Base-by-base conservation (phyloP, 2,329 filamentous ascomycete genomes). In the Didymella lethalis region DNA sequence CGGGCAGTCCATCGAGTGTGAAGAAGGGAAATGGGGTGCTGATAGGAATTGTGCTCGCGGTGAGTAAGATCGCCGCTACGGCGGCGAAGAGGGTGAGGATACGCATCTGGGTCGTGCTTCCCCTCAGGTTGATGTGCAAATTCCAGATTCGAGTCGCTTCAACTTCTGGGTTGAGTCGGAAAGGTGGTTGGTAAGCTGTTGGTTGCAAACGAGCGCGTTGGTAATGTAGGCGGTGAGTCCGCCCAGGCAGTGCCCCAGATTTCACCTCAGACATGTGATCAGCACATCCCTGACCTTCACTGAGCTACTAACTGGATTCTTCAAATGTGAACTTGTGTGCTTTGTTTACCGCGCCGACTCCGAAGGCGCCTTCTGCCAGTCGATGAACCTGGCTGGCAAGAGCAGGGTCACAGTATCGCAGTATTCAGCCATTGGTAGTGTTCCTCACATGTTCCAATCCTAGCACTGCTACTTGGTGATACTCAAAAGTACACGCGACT, bases 1-100 rank as follows among this genome's bases (percentile, higher is more conserved):
- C 23, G 7, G 62, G 48, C 11, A 64, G 36, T 6, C 36, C 2
- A 18, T 3, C 3, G 26, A 36, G 53, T 10, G 58, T 48, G 31
- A 57, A 32, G 48, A 62, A 45, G 12, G 28, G 48, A 12, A 43
- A 43, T 3, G n/a, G 28, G 20, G 12, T 11, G 6, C 28, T 31
- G 7, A 12, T 1, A 8, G 26, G 12, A n/a, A 34, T 8, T 16
- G 55, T 34, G 45, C 36, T 52, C n/a, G 45, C 23, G 23, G 29
- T 40, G 16, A 43, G 28, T 23, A 58, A 8, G 36, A 52, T 44
- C 8, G 44, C n/a, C 10, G 26, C 29, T 1, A 53, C 7, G 5
- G 34, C 1, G 18, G n/a, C 10, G 28, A 38, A 8, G n/a, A 50
- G 1, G 18, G 20, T 25, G 4, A 52, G 10, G 10, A 31, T 20